Base-by-base conservation (phyloP, 2,329 filamentous ascomycete species). In the Corynespora cassiicola region DNA sequence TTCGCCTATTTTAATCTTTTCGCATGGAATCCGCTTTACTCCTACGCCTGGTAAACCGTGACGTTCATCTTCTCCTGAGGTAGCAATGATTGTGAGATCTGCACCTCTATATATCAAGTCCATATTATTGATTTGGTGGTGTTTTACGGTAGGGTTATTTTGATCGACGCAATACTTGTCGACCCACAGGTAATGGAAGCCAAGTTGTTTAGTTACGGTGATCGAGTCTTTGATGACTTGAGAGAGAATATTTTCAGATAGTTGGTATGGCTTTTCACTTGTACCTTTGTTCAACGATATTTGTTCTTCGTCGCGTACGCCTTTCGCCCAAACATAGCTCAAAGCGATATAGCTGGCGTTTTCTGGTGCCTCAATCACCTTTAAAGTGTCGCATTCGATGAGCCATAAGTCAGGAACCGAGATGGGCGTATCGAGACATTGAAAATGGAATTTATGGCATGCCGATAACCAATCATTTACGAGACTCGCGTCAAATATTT, bases 51-150 rank as follows among this genome's bases (percentile, higher is more conserved):
- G 48, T 11, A 49, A 24, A 5, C 45, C 38, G 21, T 31, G 16
- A 5, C 5, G 14, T 1, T 61, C 47, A 15, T 60, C 36, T 4
- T 58, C 44, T 3, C 41, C 42, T 3, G 39, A 35, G 3, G 44
- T 31, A 16, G 47, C 44, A 6, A 51, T 36, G 14, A 51, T 45
- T 4, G 47, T 48, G 9, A 51, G 17, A 3, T 45, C 25, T 6
- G 45, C 45, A 16, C 28, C 15, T 5, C 15, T 6, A 14, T 48
- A 51, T 7, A 51, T 46, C 7, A 34, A 4, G 15, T 48, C 39
- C 48, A 52, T 49, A 11, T 39, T 20, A 5, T 12, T 6, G 5
- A 51, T 40, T 19, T 45, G 47, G 7, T 15, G 7, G 2, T 31
- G 24, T 8, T 39, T 31, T 9, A 33, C 31, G 18, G 8, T 14